Evolutionary conservation across 2,329 filamentous ascomycete species (phyloP), one percentile per base, ranked within the genome.

Genomic region (Diaporthe citriasiana): DNA sequence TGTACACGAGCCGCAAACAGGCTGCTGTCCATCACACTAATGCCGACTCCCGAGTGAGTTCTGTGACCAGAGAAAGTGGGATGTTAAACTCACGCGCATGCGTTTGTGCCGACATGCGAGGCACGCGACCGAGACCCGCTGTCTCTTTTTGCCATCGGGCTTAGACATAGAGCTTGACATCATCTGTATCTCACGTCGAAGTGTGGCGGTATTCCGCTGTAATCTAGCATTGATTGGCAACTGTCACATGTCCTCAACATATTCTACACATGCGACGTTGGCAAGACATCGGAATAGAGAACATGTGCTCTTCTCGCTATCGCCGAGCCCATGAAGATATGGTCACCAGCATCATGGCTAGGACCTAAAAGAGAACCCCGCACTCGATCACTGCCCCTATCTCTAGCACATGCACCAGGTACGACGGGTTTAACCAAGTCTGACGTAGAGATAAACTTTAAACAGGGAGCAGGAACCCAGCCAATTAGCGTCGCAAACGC

Each of bases 71-170:
- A 63, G 17, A n/a, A 15, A 10, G 12, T 19, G 19, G 40, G 40
- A 4, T 30, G 4, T n/a, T 17, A 12, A 65, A 51, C 70, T 51
- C 9, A 71, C 70, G 4, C 56, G 70, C 70, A 71, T 71, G 25
- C 70, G 70, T 42, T 65, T 71, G 3, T 51, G 40, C 7, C 70
- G 38, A 35, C 70, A 71, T n/a, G 70, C 25, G 22, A 47, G n/a
- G 30, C 70, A 71, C n/a, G 70, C 70, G 55, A 65, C 17, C 9
- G 70, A 71, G 33, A 71, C 70, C n/a, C 70, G 70, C 47, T 71
- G 70, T 13, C 70, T 47, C 19, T 38, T 38, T 27, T 13, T 45
- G 19, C 38, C 40, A 13, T 13, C 25, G 12, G 59, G 59, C 59
- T 45, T 17, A 22, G 25, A 19, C 9, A 25, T 13, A 19, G 59